A percentile compares a stretch with the other conserved stretches of the same genome.
These are phyloP conservation scores for Pontederia crassipes DNA, from an alignment of 176 grass and related monocot genomes.

Conservation along the genomic window DNA sequence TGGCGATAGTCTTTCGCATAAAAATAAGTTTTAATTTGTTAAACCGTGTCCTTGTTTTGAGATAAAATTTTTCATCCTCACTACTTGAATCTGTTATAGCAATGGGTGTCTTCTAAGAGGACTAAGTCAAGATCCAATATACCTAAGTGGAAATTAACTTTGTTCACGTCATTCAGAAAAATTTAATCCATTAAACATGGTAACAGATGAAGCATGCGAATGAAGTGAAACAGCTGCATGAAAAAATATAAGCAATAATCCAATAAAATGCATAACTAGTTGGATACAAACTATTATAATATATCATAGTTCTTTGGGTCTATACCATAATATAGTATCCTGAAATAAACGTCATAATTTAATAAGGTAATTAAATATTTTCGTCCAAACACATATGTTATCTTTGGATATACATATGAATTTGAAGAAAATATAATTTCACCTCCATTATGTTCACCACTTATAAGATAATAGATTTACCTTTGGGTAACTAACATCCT, in stretches of 20 bases:
- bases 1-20: conserved; percentile 13
- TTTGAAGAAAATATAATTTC: neutral
- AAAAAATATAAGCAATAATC: neutral
- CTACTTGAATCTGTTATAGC: conserved; percentile 2
- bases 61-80: conserved; percentile 8
- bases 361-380: neutral
- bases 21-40: conserved; percentile 20
- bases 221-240: conserved; percentile 10
- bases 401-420: neutral
- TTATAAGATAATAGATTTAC: no score
- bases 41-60: conserved; percentile 1
- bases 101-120: conserved; percentile 3
- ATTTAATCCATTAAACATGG: conserved; percentile 15
- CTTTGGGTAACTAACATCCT: no score
- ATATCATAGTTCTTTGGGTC: conserved; percentile 8
- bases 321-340: conserved; percentile 4
- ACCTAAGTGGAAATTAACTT: conserved; percentile 24
- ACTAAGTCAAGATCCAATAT: conserved; percentile 22
- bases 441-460: no score
- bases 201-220: conserved; percentile 16
- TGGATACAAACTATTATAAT: neutral
- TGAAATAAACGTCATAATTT: neutral
- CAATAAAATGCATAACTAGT: neutral
- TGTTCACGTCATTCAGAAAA: conserved; percentile 24
- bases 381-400: neutral